These are phyloP conservation scores for Kurtzmaniella quercitrusa DNA, from an alignment of 1,139 yeast species.

Conservation along the genomic window DNA sequence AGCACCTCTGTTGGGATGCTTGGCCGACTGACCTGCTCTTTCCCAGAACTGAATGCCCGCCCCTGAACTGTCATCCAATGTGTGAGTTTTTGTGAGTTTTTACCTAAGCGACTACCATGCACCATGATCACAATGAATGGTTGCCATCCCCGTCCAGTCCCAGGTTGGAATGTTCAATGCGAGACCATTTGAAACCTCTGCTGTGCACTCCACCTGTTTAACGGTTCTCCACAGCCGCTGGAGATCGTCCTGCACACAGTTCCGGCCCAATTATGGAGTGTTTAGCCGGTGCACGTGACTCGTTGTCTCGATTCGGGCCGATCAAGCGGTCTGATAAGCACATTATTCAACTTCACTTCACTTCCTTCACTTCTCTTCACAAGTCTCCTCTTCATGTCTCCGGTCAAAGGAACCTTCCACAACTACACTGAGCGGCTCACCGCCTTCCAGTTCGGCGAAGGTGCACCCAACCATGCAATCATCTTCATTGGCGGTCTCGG, in stretches of 20 bases:
- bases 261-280: too few species aligned
- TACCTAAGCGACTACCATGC: not conserved
- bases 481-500: slow-evolving; percentile 74
- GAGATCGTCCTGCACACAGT: too few species aligned
- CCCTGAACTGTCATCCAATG: not conserved
- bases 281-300: too few species aligned
- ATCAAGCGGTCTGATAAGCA: too few species aligned
- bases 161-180: not conserved
- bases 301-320: too few species aligned
- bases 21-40: too few species aligned
- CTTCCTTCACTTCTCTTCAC: too few species aligned
- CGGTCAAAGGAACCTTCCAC: slow-evolving; percentile 24
- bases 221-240: not conserved
- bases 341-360: too few species aligned
- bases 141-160: not conserved
- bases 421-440: slow-evolving; percentile 33
- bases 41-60: too few species aligned
- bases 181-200: not conserved
- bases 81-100: not conserved
- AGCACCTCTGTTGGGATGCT: too few species aligned
- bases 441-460: slow-evolving; percentile 46
- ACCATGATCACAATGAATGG: not conserved
- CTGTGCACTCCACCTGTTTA: not conserved
- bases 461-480: slow-evolving; percentile 34
- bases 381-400: too few species aligned